Evolutionary conservation across 208 protist species (phyloP).

Genomic region (Sergeia podlipaevii): DNA sequence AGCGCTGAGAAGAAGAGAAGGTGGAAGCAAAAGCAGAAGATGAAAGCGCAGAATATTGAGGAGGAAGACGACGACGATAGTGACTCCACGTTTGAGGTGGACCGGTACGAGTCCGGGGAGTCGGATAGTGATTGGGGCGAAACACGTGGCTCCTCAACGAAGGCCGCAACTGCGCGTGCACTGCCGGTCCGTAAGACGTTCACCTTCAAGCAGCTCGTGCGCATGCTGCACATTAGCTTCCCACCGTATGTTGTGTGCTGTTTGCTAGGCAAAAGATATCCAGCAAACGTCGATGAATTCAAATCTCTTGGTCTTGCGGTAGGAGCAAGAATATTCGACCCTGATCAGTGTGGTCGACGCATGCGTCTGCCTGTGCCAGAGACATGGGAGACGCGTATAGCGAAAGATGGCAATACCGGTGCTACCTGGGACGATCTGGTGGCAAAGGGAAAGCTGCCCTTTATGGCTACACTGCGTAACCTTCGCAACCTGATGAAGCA

Average conservation of each 20-base stretch:
- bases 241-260: slow-evolving; percentile 85
- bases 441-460: slow-evolving; percentile 78
- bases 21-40: slow-evolving; percentile 23
- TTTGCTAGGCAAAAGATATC: slow-evolving; percentile 94
- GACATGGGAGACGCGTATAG: slow-evolving; percentile 92
- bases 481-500: slow-evolving; percentile 92
- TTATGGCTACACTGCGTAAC: slow-evolving; percentile 95
- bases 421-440: slow-evolving; percentile 91
- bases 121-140: too few relatives aligned
- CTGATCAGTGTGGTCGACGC: slow-evolving; percentile 61
- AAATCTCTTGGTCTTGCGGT: slow-evolving; percentile 20
- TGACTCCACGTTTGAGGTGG: too few relatives aligned
- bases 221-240: slow-evolving; percentile 75
- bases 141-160: too few relatives aligned
- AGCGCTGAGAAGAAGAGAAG: slow-evolving; percentile 48
- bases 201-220: slow-evolving; percentile 79
- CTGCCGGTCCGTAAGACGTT: slow-evolving; percentile 20
- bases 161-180: background rate
- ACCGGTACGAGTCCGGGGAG: too few relatives aligned
- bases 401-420: slow-evolving; percentile 83
- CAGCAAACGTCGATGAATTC: slow-evolving; percentile 73
- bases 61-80: background rate
- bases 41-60: background rate
- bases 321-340: slow-evolving; percentile 49
- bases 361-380: slow-evolving; percentile 90